Percentiles rank a stretch among this genome's conserved stretches.
phyloP scores from a whole-genome alignment of 2,329 filamentous ascomycete genomes.

The Aspergillus chevalieri region DNA sequence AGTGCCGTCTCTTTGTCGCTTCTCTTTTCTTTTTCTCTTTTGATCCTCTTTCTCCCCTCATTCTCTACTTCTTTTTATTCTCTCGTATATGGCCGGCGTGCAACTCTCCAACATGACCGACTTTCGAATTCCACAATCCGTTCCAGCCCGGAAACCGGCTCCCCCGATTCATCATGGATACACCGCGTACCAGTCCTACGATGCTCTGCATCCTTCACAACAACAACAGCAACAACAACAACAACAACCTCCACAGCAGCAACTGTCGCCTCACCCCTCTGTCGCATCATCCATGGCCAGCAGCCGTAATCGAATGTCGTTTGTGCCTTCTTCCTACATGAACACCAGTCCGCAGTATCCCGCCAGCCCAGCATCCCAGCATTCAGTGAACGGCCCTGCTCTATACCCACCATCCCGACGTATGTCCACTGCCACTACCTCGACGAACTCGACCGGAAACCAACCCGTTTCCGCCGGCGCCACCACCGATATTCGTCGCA shows the following conservation, averaged over 20 bases:
- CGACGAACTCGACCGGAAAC: slow-evolving; percentile 35
- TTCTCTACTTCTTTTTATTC: no score
- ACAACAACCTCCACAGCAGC: slow-evolving; percentile 10
- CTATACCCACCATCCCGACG: slow-evolving; percentile 25
- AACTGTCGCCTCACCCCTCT: slow-evolving; percentile 22
- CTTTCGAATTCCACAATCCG: slow-evolving; percentile 32
- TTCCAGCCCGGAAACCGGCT: slow-evolving; percentile 27
- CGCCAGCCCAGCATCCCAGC: slow-evolving; percentile 18
- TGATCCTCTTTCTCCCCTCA: neutral
- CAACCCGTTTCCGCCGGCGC: slow-evolving; percentile 24
- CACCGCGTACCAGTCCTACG: slow-evolving; percentile 20
- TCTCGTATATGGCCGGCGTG: slow-evolving; percentile 22
- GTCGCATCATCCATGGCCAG: slow-evolving; percentile 19
- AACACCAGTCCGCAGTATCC: slow-evolving; percentile 21
- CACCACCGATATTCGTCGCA: slow-evolving; percentile 53
- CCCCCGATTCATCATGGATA: slow-evolving; percentile 17
- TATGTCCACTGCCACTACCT: slow-evolving; percentile 36
- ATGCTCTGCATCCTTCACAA: slow-evolving; percentile 5
- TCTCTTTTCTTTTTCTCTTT: neutral
- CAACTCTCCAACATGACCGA: slow-evolving; percentile 30
- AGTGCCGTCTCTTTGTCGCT: neutral
- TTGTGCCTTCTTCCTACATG: slow-evolving; percentile 24
- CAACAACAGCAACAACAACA: neutral
- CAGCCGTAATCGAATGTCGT: slow-evolving; percentile 37
- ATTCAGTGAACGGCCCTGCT: slow-evolving; percentile 19